A percentile compares a stretch with the other conserved stretches of the same genome.
Conservation (phyloP, 2,329 filamentous ascomycete species). For the Cladobotryum mycophilum region DNA sequence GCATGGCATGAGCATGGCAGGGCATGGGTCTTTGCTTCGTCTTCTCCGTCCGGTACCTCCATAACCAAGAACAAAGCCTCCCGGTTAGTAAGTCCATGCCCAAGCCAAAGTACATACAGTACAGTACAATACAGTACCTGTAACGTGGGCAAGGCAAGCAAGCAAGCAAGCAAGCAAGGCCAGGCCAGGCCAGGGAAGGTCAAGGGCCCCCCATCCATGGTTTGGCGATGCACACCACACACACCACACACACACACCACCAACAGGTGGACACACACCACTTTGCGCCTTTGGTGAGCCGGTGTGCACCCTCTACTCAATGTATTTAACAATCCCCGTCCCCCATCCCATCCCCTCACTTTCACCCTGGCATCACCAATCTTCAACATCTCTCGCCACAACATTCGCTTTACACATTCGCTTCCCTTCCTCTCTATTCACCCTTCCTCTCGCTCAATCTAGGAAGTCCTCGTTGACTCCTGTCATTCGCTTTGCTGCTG, state of each 20-base stretch:
- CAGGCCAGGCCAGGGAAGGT: conserved; percentile 5
- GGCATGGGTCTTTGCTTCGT: too few species aligned
- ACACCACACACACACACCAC: not conserved
- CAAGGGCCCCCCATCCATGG: not conserved
- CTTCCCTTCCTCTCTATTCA: conserved; percentile 33
- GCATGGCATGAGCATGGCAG: too few species aligned
- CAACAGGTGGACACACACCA: too few species aligned
- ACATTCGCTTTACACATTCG: conserved; percentile 37
- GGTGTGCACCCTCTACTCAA: not conserved
- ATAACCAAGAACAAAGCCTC: too few species aligned
- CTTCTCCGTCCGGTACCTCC: too few species aligned
- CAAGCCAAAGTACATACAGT: too few species aligned
- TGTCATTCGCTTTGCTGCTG: conserved; percentile 63
- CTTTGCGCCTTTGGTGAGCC: not conserved
- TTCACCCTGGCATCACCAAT: conserved; percentile 22
- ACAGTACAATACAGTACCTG: too few species aligned
- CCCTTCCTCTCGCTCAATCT: conserved; percentile 32
- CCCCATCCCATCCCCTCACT: conserved; percentile 14
- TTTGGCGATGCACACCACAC: not conserved
- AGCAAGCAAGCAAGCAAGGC: not conserved
- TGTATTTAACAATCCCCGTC: conserved; percentile 27
- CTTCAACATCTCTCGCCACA: conserved; percentile 20
- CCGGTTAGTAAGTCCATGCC: too few species aligned
- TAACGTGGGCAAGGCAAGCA: not conserved
- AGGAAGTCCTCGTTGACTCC: conserved; percentile 70